Evolutionary conservation across 352 stramenopile species (phyloP).

Genomic region (Phytophthora capsici): DNA sequence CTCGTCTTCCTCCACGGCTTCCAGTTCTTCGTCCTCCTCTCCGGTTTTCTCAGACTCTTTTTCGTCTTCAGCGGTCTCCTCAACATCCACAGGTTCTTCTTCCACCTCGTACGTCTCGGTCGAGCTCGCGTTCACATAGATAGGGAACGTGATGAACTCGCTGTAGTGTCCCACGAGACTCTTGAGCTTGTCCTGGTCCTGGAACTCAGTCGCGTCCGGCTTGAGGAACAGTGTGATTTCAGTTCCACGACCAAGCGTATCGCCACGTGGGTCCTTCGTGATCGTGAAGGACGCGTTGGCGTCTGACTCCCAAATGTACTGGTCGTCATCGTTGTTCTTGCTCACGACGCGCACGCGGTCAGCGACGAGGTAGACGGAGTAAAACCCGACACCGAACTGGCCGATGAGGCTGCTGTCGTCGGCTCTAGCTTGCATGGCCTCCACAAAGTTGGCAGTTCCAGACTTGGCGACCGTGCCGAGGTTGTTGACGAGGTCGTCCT

Average conservation of each 20-base stretch:
- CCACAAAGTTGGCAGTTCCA: conserved; percentile 99
- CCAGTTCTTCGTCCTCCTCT: conserved; percentile 68
- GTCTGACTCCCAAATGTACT: conserved; percentile 99
- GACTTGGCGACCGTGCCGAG: conserved; percentile 99
- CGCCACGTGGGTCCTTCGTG: conserved; percentile 94
- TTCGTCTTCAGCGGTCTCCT: conserved; percentile 58
- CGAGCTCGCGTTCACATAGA: conserved; percentile 96
- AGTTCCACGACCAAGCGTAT: conserved; percentile 96
- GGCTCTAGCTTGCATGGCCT: conserved; percentile 91
- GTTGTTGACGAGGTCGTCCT: conserved; percentile 96
- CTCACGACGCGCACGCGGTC: conserved; percentile 96
- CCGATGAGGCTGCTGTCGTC: conserved; percentile 98
- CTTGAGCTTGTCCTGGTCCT: conserved; percentile 95
- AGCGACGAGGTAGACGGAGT: conserved; percentile 98
- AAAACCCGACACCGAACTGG: conserved; percentile 99
- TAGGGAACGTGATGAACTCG: conserved; percentile 99
- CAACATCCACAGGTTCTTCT: conserved; percentile 69
- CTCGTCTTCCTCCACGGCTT: conserved; percentile 77
- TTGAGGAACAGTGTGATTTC: conserved; percentile 99
- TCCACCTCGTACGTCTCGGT: conserved; percentile 94
- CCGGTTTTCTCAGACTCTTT: conserved; percentile 55
- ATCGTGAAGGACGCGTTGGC: conserved; percentile 97
- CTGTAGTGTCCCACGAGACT: conserved; percentile 97
- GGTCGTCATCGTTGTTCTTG: conserved; percentile 97
- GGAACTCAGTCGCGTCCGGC: conserved; percentile 97